Evolutionary conservation across 306 rosid species (phyloP).

Genomic region (Herpetospermum pedunculosum): DNA sequence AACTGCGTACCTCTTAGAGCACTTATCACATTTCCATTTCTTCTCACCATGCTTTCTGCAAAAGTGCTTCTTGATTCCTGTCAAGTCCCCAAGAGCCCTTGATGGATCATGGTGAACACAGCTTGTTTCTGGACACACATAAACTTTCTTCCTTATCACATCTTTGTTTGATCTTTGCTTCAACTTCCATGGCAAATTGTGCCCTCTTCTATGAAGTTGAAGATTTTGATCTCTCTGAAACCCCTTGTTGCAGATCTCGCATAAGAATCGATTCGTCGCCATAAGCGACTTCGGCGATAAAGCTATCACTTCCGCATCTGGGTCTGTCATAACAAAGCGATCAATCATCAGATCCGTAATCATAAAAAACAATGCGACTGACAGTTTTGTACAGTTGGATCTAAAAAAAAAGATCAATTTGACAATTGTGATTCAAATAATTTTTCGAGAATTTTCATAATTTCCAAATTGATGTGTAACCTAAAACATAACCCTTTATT

Average conservation of each 20-base stretch:
- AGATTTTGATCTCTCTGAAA: conserved; percentile 95
- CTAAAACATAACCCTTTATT: neutral
- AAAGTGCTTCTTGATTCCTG: conserved; percentile 96
- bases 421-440: too few species aligned
- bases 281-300: conserved; percentile 74
- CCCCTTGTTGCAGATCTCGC: conserved; percentile 94
- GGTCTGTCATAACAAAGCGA: conserved; percentile 46
- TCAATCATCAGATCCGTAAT: neutral
- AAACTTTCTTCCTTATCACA: conserved; percentile 64
- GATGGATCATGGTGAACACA: conserved; percentile 93
- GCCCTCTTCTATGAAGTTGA: conserved; percentile 94
- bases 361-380: neutral
- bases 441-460: neutral
- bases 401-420: too few species aligned
- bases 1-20: conserved; percentile 87
- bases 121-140: conserved; percentile 72
- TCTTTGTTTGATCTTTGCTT: conserved; percentile 80
- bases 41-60: conserved; percentile 95
- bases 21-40: conserved; percentile 98
- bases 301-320: conserved; percentile 86
- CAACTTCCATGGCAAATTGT: conserved; percentile 92
- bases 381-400: neutral
- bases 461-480: neutral
- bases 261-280: conserved; percentile 74
- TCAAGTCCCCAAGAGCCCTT: conserved; percentile 85